Evolutionary conservation across 345 rosid species (phyloP).

Genomic region (Clausena lansium): DNA sequence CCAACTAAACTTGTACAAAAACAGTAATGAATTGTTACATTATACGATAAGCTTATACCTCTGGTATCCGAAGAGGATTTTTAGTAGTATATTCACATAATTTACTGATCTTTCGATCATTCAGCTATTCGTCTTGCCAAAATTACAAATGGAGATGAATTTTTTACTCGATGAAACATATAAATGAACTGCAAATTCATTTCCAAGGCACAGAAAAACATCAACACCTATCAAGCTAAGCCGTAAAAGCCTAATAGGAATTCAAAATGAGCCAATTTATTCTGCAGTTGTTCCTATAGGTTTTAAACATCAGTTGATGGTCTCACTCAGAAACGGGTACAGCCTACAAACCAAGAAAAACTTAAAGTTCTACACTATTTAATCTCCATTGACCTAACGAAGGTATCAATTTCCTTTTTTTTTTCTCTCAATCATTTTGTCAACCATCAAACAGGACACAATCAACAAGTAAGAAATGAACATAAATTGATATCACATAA

Average conservation of each 20-base stretch:
- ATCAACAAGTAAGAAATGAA: background rate
- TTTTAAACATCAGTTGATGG: background rate
- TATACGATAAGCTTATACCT: slow-evolving; percentile 28
- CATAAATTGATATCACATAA: background rate
- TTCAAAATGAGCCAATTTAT: background rate
- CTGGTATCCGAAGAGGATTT: slow-evolving; percentile 74
- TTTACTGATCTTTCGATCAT: slow-evolving; percentile 48
- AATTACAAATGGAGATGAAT: background rate
- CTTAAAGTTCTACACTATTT: background rate
- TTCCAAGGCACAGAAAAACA: background rate
- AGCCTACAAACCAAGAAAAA: background rate
- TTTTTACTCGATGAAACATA: background rate
- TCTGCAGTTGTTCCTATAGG: background rate
- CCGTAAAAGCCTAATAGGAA: background rate
- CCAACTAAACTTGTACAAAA: background rate
- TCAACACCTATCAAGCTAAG: background rate
- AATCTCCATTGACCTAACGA: background rate
- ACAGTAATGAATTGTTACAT: background rate
- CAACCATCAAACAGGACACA: background rate
- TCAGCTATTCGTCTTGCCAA: slow-evolving; percentile 44
- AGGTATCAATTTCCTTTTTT: background rate
- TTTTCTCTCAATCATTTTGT: background rate
- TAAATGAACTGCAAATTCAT: background rate
- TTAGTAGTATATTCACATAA: slow-evolving; percentile 64
- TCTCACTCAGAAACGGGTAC: background rate